These are phyloP conservation scores for Colletotrichum sp. DNA, from an alignment of 2,329 filamentous ascomycete species.

Conservation along the genomic window DNA sequence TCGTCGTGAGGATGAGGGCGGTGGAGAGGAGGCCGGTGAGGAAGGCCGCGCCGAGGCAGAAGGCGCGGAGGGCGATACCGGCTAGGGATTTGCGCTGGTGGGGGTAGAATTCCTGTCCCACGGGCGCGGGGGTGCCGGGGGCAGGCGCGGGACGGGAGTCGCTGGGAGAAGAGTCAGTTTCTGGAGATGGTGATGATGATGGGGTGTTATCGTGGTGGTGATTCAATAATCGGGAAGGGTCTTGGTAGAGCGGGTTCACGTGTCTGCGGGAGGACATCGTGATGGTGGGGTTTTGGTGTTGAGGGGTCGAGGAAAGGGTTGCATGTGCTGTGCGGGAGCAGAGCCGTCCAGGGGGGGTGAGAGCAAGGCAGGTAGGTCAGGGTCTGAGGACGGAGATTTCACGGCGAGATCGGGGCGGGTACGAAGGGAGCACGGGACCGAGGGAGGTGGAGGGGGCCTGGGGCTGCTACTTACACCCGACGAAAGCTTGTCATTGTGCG, in stretches of 20 bases:
- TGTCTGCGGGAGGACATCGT: neutral
- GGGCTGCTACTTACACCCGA: conserved; percentile 11
- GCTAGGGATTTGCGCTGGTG: conserved; percentile 61
- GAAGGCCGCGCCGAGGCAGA: conserved; percentile 55
- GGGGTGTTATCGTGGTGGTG: neutral
- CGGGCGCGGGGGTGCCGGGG: conserved; percentile 22
- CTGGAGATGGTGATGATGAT: neutral
- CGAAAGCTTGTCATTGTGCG: conserved; percentile 13
- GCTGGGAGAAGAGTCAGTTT: conserved; percentile 24
- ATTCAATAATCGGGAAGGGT: neutral
- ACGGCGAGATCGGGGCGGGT: neutral
- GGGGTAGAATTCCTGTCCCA: conserved; percentile 41
- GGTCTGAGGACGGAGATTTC: neutral
- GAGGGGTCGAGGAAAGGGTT: neutral
- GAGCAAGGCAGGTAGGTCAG: neutral
- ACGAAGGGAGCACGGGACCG: neutral
- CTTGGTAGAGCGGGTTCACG: conserved; percentile 1
- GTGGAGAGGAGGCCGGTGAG: conserved; percentile 39
- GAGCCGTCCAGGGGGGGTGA: neutral
- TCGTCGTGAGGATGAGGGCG: conserved; percentile 36
- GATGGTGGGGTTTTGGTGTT: conserved; percentile 15
- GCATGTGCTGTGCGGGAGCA: neutral
- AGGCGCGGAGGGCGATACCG: conserved; percentile 64
- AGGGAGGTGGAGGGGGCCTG: neutral
- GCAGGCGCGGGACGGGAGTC: conserved; percentile 21